Evolutionary conservation across 164 flowering plant species (phyloP), one percentile per base, ranked within the genome.

Genomic region (Piper longum): DNA sequence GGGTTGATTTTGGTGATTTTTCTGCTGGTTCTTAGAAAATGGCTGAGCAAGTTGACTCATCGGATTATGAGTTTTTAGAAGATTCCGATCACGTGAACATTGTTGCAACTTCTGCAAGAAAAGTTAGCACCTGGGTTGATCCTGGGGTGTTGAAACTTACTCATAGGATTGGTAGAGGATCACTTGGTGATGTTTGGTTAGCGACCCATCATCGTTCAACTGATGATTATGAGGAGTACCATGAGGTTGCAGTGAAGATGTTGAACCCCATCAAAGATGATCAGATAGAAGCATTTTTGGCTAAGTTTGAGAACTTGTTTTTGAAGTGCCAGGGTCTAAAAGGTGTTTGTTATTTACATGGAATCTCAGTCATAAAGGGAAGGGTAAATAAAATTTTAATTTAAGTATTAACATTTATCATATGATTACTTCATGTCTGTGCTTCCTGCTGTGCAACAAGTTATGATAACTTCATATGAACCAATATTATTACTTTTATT

Each of bases 161-260:
- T 54, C 91, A 89, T 55, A 76, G 96, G 72, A 89, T 92, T 66
- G 98, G 98, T 36, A 73, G 89, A 66, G 98, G 98, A 0, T 77
- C 79, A 4, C 83, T 92, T 72, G 96, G 96, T 56, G 96, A 92
- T 77, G 89, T 87, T 68, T 92, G 95, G 95, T 66, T 86, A 56
- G 98, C 91, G 18, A 92, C 96, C 48, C 88, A 80, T 73, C 95
- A 92, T 75, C 85, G 62, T 58, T 84, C 85, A 5, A 74, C 79
- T 39, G 73, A 73, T 43, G 95, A 85, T 69, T 87, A 75, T 73
- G 89, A 92, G 62, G 78, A 81, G 75, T 78, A 72, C 76, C 96
- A 83, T 77, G 98, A 92, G 80, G 88, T 92, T 56, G 95, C 92
- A 61, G 70, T 87, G 43, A 92, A 92, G 76, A 85, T 86, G 85